Evolutionary conservation across 2,329 filamentous ascomycete species (phyloP).

Genomic region (Aspergillus pseudotamarii): DNA sequence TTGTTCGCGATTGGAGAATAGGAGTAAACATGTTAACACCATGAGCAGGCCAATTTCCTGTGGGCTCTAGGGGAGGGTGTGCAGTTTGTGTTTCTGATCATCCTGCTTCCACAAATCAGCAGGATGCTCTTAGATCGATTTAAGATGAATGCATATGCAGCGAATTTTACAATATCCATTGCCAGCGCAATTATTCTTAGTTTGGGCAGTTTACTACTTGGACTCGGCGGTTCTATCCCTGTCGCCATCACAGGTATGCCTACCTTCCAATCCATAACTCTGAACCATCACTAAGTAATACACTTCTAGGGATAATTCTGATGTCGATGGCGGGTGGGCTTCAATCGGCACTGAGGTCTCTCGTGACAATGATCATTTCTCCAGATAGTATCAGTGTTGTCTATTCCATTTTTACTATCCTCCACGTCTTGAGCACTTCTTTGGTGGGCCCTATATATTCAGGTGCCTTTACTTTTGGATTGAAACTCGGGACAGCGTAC

Average conservation of each 20-base stretch:
- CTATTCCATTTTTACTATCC: neutral
- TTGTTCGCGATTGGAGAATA: neutral
- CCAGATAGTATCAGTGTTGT: slow-evolving; percentile 1
- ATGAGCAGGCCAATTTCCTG: neutral
- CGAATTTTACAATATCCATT: neutral
- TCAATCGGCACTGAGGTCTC: slow-evolving; percentile 2
- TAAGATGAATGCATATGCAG: neutral
- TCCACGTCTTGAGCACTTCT: slow-evolving; percentile 5
- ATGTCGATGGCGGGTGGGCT: neutral
- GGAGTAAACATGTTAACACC: neutral
- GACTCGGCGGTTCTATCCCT: neutral
- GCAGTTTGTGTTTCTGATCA: neutral
- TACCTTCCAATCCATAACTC: neutral
- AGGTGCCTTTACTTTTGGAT: slow-evolving; percentile 1
- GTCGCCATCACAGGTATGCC: neutral
- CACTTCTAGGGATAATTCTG: neutral
- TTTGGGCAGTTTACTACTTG: neutral
- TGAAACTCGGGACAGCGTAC: slow-evolving; percentile 2
- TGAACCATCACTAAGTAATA: neutral
- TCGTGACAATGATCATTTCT: slow-evolving; percentile 3
- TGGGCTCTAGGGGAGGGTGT: neutral
- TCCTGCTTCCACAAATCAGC: neutral
- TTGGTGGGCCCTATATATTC: slow-evolving; percentile 1
- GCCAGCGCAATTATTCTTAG: neutral
- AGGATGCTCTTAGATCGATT: neutral